Percentiles rank a stretch among this genome's conserved stretches.
Conservation (phyloP, 192 early-diverging fungal species). For the Umbelopsis ramanniana region DNA sequence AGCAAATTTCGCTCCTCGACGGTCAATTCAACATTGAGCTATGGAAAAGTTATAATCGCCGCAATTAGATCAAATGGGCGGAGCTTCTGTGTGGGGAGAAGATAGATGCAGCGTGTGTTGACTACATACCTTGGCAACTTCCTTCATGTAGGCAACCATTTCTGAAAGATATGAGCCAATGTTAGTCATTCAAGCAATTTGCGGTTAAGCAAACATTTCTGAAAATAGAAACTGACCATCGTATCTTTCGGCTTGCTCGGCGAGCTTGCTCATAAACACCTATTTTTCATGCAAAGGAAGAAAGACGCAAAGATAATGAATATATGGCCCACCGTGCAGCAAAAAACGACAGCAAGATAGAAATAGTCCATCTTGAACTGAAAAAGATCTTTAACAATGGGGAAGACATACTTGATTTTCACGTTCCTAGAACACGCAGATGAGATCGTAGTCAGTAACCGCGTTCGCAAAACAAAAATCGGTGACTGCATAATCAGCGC, state of each 20-base stretch:
- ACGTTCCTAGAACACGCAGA: constrained; percentile 17
- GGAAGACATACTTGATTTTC: constrained; percentile 18
- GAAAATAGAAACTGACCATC: constrained; percentile 72
- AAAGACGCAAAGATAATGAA: neutral
- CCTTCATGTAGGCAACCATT: constrained; percentile 80
- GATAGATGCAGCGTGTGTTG: neutral
- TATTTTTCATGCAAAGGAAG: constrained; percentile 26
- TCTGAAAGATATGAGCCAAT: constrained; percentile 40
- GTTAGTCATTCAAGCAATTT: neutral
- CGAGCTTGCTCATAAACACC: constrained; percentile 98
- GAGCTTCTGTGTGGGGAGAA: neutral
- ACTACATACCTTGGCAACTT: constrained; percentile 50
- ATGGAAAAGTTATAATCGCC: constrained; percentile 7
- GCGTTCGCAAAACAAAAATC: neutral
- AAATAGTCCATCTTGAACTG: neutral
- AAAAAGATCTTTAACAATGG: neutral
- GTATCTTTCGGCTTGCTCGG: constrained; percentile 98
- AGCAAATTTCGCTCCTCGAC: constrained; percentile 98
- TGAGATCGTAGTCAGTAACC: constrained; percentile 20
- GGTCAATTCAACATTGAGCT: constrained; percentile 81
- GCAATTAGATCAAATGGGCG: constrained; percentile 1
- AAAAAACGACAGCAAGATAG: neutral
- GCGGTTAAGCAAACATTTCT: neutral
- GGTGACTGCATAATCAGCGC: neutral
- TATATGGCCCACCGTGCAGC: neutral